Evolutionary conservation across 1,284 basidiomycete genomes (phyloP), one percentile per base, ranked within the genome.

Genomic region (Rhodofomes roseus): DNA sequence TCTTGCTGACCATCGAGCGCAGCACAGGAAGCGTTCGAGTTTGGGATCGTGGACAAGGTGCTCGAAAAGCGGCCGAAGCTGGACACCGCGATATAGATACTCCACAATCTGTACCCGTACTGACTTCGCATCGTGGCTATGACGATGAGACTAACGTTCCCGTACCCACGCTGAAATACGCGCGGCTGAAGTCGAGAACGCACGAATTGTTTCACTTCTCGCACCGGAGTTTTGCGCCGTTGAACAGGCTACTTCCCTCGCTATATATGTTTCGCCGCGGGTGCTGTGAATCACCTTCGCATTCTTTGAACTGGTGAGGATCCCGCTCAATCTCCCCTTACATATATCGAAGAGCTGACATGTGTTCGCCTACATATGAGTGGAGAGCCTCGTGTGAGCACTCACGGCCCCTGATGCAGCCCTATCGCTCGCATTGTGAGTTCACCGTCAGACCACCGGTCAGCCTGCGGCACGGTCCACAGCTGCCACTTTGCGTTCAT

Each of bases 41-140:
- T 96, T 74, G 94, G 95, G 29, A 91, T 97, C 61, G 90, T 96
- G 44, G 95, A 97, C 76, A 88, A 87, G 54, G 92, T 96, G 63
- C 80, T 96, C 55, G 87, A 92, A 74, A 87, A 81, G 70, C 77
- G 88, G 60, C 88, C 89, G 27, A 70, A 71, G 61, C 53, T 68
- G 25, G 71, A 73, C 40, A 67, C 52, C 55, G 34, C 39, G 40
- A 27, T 56, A 12, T 60, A 40, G 41, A 22, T 14, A 46, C 46
- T 18, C 36, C 50, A 14, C 25, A 34, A 27, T 6, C 12, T 22
- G 7, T 48, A 48, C 46, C 14, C 46, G 22, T 22, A 16, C 25
- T n/a, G 46, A 25, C 22, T 46, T 11, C 6, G 4, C 44, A 14
- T 18, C 44, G 23, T 16, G 23, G 46, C 5, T 29, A 48, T 48